Evolutionary conservation across 31 red algal species (phyloP).

Genomic region (Odonthalia washingtoniensis): DNA sequence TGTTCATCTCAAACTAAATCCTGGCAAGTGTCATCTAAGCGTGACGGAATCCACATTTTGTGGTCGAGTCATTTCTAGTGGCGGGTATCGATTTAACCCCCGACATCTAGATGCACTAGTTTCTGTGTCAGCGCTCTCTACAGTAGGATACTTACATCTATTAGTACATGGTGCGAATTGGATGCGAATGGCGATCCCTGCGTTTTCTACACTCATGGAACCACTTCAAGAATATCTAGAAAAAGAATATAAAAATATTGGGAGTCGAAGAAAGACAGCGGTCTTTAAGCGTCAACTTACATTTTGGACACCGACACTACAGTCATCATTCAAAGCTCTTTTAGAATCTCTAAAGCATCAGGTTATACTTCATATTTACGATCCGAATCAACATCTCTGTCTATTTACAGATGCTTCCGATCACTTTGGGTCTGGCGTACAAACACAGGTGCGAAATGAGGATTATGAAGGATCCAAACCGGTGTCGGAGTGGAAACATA

Average conservation of each 20-base stretch:
- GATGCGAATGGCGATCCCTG: too few relatives aligned
- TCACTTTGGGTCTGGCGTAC: slow-evolving; percentile 26
- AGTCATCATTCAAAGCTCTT: slow-evolving; percentile 3
- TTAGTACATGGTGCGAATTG: slow-evolving; percentile 32
- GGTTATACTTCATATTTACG: slow-evolving; percentile 6
- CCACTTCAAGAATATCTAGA: too few relatives aligned
- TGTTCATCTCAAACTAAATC: slow-evolving; percentile 19
- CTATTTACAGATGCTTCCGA: slow-evolving; percentile 37
- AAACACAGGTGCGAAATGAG: slow-evolving; percentile 45
- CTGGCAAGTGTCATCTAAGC: slow-evolving; percentile 32
- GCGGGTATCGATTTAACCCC: neutral
- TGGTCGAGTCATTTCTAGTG: neutral
- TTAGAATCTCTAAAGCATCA: neutral
- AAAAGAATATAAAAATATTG: neutral
- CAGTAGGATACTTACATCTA: slow-evolving; percentile 17
- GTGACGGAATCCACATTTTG: neutral
- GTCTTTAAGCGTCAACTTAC: slow-evolving; percentile 33
- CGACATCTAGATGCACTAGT: neutral
- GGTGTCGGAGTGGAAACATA: slow-evolving; percentile 32
- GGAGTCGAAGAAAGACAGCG: slow-evolving; percentile 4
- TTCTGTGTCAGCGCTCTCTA: slow-evolving; percentile 39
- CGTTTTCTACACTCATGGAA: too few relatives aligned
- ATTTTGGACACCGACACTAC: neutral
- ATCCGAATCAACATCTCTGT: slow-evolving; percentile 29
- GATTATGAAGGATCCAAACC: too few relatives aligned